Evolutionary conservation across 768 basidiomycete species (phyloP).

Genomic region (Gloeophyllum trabeum): DNA sequence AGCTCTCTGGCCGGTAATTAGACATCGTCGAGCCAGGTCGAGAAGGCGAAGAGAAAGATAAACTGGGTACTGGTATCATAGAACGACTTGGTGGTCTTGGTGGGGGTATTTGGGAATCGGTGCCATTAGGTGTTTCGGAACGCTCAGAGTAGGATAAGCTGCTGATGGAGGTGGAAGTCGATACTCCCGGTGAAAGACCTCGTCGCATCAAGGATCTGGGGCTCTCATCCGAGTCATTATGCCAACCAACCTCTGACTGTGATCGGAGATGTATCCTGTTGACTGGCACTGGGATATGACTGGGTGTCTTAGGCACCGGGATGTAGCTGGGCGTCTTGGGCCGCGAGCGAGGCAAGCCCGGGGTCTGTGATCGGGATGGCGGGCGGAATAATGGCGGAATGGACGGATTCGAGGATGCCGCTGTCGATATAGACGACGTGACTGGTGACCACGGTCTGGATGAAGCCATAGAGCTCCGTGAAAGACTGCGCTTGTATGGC

Average conservation of each 20-base stretch:
- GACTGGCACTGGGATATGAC: slow-evolving; percentile 61
- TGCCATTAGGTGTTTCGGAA: slow-evolving; percentile 28
- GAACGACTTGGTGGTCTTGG: slow-evolving; percentile 75
- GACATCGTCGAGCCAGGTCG: slow-evolving; percentile 68
- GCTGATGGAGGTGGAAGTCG: slow-evolving; percentile 28
- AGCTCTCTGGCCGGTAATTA: slow-evolving; percentile 44
- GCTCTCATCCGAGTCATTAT: slow-evolving; percentile 32
- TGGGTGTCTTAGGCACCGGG: slow-evolving; percentile 36
- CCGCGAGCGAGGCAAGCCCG: slow-evolving; percentile 11
- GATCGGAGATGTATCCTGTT: slow-evolving; percentile 34
- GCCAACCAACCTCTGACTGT: slow-evolving; percentile 31
- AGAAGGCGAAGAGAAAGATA: slow-evolving; percentile 59
- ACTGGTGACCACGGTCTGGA: slow-evolving; percentile 76
- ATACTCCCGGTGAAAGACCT: slow-evolving; percentile 53
- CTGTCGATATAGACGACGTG: slow-evolving; percentile 56
- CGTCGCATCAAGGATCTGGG: slow-evolving; percentile 38
- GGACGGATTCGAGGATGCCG: slow-evolving; percentile 37
- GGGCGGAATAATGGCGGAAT: slow-evolving; percentile 25
- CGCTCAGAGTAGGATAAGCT: slow-evolving; percentile 11
- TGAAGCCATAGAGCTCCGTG: slow-evolving; percentile 66
- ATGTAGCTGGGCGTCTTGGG: slow-evolving; percentile 14
- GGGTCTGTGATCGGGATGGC: slow-evolving; percentile 38
- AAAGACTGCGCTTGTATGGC: slow-evolving; percentile 51
- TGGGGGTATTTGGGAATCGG: slow-evolving; percentile 37
- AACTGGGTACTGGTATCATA: slow-evolving; percentile 70